These are phyloP conservation scores for Polytolypa hystricis DNA, from an alignment of 2,329 filamentous ascomycete species.

Conservation along the genomic window DNA sequence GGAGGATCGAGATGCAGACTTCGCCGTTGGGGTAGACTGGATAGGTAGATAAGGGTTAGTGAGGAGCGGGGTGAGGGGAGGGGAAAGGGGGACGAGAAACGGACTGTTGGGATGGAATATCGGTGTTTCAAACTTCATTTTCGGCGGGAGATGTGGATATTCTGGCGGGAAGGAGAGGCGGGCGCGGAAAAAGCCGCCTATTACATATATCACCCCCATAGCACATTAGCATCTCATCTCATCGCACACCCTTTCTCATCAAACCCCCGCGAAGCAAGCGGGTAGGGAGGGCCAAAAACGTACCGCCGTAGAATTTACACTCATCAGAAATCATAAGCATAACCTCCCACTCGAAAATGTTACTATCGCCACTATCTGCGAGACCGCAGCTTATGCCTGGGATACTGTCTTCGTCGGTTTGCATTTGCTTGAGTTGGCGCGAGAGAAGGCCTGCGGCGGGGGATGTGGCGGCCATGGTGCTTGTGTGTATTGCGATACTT, in stretches of 20 bases:
- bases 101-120: constrained; percentile 86
- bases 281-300: constrained; percentile 20
- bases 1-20: constrained; percentile 94
- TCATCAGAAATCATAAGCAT: constrained; percentile 98
- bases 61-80: background rate
- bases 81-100: constrained; percentile 15
- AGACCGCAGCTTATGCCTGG: constrained; percentile 90
- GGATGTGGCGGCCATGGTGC: constrained; percentile 19
- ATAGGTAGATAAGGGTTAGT: constrained; percentile 6
- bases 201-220: background rate
- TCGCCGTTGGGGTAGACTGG: constrained; percentile 70
- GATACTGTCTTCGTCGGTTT: constrained; percentile 71
- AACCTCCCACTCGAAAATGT: constrained; percentile 96
- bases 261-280: background rate
- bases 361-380: constrained; percentile 51
- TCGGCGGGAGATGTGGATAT: constrained; percentile 81
- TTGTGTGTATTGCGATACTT: background rate
- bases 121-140: constrained; percentile 73
- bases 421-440: constrained; percentile 89
- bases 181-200: constrained; percentile 87
- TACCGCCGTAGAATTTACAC: constrained; percentile 86
- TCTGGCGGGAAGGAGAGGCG: constrained; percentile 69
- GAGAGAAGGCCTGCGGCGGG: constrained; percentile 63
- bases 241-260: too few relatives aligned
- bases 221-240: too few relatives aligned